Percentiles rank a stretch among this genome's conserved stretches.
These are phyloP conservation scores for Trypanosoma theileri DNA, from an alignment of 208 protist genomes.

Conservation along the genomic window DNA sequence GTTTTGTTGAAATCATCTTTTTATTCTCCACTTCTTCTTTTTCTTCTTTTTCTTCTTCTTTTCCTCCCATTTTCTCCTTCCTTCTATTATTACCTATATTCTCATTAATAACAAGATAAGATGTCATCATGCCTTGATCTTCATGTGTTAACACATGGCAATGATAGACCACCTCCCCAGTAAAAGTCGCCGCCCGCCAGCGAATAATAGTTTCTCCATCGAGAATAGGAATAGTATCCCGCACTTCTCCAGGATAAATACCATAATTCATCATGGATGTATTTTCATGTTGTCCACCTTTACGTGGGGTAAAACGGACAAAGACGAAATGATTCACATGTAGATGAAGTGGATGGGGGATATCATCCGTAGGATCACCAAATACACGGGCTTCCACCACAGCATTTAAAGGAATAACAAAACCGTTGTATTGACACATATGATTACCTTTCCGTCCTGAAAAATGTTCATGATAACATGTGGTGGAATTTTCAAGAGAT, in stretches of 20 bases:
- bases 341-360: constrained; percentile 81
- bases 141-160: constrained; percentile 83
- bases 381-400: constrained; percentile 69
- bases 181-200: constrained; percentile 77
- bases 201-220: constrained; percentile 78
- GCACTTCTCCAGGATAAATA: constrained; percentile 55
- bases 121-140: constrained; percentile 86
- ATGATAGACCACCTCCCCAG: constrained; percentile 83
- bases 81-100: not conserved
- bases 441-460: constrained; percentile 37
- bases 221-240: constrained; percentile 88
- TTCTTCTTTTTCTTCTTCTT: no score
- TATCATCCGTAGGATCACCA: constrained; percentile 63
- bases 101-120: constrained; percentile 58
- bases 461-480: constrained; percentile 73
- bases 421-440: constrained; percentile 48
- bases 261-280: constrained; percentile 69
- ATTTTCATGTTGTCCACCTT: constrained; percentile 74
- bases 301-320: constrained; percentile 63
- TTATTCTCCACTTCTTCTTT: no score
- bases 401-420: constrained; percentile 60
- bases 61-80: not conserved
- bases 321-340: constrained; percentile 90
- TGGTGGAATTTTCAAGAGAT: constrained; percentile 54
- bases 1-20: no score